Percentiles rank a stretch among this genome's conserved stretches.
Conservation (phyloP, 371 early-diverging fungal genomes). For the Amoeboaphelidium occidentale region DNA sequence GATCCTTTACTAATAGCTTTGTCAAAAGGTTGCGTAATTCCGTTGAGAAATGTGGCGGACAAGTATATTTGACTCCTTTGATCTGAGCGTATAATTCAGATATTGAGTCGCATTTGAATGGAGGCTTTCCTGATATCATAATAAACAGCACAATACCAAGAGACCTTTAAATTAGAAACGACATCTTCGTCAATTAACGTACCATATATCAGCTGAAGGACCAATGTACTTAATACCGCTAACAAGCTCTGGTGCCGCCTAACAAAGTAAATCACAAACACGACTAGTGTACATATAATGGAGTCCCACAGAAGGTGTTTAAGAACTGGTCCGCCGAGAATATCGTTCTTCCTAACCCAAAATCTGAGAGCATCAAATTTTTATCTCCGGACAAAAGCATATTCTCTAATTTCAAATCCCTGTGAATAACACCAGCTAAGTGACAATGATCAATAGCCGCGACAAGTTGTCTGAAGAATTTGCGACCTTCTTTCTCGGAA, state of each 20-base stretch:
- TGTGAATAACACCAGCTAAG: slow-evolving; percentile 31
- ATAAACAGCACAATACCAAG: slow-evolving; percentile 25
- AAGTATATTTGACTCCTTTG: slow-evolving; percentile 17
- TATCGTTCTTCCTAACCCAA: slow-evolving; percentile 24
- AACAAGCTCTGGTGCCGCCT: slow-evolving; percentile 28
- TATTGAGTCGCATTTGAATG: slow-evolving; percentile 36
- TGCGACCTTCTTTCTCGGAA: slow-evolving; percentile 20
- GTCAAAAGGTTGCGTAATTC: slow-evolving; percentile 13
- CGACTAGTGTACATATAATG: too few relatives aligned
- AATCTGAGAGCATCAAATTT: slow-evolving; percentile 24
- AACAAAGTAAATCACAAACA: too few relatives aligned
- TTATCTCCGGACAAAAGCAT: slow-evolving; percentile 16
- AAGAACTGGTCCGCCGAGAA: neutral
- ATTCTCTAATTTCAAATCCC: slow-evolving; percentile 42
- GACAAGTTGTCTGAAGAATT: slow-evolving; percentile 28
- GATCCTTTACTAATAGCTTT: slow-evolving; percentile 21
- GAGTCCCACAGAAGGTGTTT: slow-evolving; percentile 30
- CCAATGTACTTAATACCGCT: slow-evolving; percentile 28
- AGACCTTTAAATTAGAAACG: too few relatives aligned
- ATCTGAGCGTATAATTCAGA: slow-evolving; percentile 28
- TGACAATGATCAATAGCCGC: slow-evolving; percentile 40
- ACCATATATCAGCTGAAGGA: slow-evolving; percentile 29
- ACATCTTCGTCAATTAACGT: too few relatives aligned
- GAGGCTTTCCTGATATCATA: slow-evolving; percentile 35
- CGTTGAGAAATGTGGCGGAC: neutral